A percentile compares a stretch with the other conserved stretches of the same genome.
Evolutionary conservation across 441 rosid genomes (phyloP).

Genomic region (Brassica balearica): DNA sequence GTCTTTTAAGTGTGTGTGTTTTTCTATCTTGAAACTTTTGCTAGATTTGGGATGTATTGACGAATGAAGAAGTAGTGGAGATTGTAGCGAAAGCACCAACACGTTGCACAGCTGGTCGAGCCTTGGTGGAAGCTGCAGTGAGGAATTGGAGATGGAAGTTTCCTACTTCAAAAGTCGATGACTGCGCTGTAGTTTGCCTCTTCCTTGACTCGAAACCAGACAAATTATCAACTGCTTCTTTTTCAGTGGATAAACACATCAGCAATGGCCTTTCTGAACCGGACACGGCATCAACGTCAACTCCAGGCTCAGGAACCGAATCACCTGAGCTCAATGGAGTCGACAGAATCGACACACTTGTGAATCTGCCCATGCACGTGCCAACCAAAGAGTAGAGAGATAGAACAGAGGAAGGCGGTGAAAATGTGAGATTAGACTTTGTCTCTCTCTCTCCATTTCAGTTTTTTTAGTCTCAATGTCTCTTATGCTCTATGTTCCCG

Average conservation of each 20-base stretch:
- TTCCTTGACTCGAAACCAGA: conserved; percentile 54
- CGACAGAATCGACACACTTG: conserved; percentile 69
- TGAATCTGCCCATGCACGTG: conserved; percentile 71
- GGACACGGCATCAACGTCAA: conserved; percentile 44
- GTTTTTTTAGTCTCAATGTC: conserved; percentile 13
- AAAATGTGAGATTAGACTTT: conserved; percentile 15
- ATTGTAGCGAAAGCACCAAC: conserved; percentile 73
- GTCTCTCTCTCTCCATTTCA: neutral
- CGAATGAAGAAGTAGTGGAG: conserved; percentile 89
- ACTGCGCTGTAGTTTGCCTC: conserved; percentile 95
- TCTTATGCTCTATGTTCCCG: conserved; percentile 21
- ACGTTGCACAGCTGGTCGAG: conserved; percentile 77
- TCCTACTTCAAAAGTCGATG: conserved; percentile 94
- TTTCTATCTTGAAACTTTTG: neutral
- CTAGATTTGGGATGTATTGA: conserved; percentile 94
- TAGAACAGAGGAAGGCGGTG: conserved; percentile 26
- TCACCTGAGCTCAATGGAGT: conserved; percentile 90
- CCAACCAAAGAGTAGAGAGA: conserved; percentile 56
- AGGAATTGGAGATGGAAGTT: conserved; percentile 84
- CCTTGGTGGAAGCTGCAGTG: conserved; percentile 85
- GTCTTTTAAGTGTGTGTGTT: neutral
- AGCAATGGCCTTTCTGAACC: conserved; percentile 47
- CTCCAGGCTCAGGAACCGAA: conserved; percentile 48
- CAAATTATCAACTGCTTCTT: conserved; percentile 58
- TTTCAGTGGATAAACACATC: conserved; percentile 40